Evolutionary conservation across 768 basidiomycete genomes (phyloP).

Genomic region (Filobasidium floriforme): DNA sequence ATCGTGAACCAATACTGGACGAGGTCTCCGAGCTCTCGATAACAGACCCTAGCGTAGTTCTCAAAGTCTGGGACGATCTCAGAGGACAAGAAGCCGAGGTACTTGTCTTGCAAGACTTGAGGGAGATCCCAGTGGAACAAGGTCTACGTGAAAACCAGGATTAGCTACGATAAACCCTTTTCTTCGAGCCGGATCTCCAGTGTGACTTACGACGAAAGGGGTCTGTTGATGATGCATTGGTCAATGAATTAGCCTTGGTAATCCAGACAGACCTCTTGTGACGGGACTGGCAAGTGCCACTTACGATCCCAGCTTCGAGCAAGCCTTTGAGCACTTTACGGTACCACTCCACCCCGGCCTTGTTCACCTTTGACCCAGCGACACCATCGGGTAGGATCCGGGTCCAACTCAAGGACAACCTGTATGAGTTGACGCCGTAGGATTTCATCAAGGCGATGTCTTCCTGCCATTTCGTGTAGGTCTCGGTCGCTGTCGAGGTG

Average conservation of each 20-base stretch:
- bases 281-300: too few relatives aligned
- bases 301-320: conserved; percentile 17
- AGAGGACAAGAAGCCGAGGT: conserved; percentile 23
- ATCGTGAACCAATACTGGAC: conserved; percentile 38
- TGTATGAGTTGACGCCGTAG: conserved; percentile 31
- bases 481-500: conserved; percentile 29
- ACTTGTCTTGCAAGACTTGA: conserved; percentile 25
- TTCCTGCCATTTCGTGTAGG: conserved; percentile 31
- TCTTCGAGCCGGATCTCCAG: too few relatives aligned
- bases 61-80: conserved; percentile 28
- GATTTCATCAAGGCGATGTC: conserved; percentile 33
- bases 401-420: conserved; percentile 33
- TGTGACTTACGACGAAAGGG: conserved; percentile 27
- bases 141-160: conserved; percentile 23
- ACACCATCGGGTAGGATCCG: conserved; percentile 30
- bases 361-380: conserved; percentile 27
- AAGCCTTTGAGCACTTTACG: conserved; percentile 22
- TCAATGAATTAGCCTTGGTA: conserved; percentile 11
- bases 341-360: conserved; percentile 30
- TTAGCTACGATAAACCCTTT: too few relatives aligned
- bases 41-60: conserved; percentile 25
- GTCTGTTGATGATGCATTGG: conserved; percentile 26
- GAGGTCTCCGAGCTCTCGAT: conserved; percentile 31
- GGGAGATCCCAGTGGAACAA: conserved; percentile 39
- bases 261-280: not conserved